These are phyloP conservation scores for Leccinum pellstonianum DNA, from an alignment of 768 basidiomycete genomes.

Conservation along the genomic window DNA sequence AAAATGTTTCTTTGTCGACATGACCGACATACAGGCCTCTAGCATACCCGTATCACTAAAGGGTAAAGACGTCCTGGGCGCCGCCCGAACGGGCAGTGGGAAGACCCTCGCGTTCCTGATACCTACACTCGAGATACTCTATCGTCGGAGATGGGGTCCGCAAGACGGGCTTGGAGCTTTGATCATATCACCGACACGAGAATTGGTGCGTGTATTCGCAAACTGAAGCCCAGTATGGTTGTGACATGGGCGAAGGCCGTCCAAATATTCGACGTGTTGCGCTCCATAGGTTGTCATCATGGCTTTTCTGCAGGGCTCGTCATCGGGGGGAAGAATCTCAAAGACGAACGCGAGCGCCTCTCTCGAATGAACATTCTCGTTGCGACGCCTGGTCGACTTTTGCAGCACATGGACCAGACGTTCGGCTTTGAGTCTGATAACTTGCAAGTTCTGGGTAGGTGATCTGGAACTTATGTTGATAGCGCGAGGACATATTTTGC, in stretches of 20 bases:
- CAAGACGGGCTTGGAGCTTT: constrained; percentile 81
- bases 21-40: constrained; percentile 77
- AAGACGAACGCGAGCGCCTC: constrained; percentile 87
- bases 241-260: constrained; percentile 61
- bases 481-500: background rate
- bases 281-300: constrained; percentile 91
- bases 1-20: constrained; percentile 79
- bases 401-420: constrained; percentile 99
- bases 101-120: constrained; percentile 75
- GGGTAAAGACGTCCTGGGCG: constrained; percentile 65
- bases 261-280: constrained; percentile 95
- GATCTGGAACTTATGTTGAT: background rate
- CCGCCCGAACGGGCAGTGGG: constrained; percentile 70
- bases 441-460: constrained; percentile 85
- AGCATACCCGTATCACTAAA: constrained; percentile 61
- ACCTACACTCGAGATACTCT: constrained; percentile 63
- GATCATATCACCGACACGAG: constrained; percentile 91
- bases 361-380: constrained; percentile 98
- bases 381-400: constrained; percentile 89
- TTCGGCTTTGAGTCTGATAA: constrained; percentile 90
- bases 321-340: constrained; percentile 94
- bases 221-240: background rate
- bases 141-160: constrained; percentile 67
- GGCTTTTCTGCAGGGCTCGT: constrained; percentile 92
- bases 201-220: constrained; percentile 58